These are phyloP conservation scores for Vigna radiata DNA, from an alignment of 306 rosid species.

Conservation along the genomic window DNA sequence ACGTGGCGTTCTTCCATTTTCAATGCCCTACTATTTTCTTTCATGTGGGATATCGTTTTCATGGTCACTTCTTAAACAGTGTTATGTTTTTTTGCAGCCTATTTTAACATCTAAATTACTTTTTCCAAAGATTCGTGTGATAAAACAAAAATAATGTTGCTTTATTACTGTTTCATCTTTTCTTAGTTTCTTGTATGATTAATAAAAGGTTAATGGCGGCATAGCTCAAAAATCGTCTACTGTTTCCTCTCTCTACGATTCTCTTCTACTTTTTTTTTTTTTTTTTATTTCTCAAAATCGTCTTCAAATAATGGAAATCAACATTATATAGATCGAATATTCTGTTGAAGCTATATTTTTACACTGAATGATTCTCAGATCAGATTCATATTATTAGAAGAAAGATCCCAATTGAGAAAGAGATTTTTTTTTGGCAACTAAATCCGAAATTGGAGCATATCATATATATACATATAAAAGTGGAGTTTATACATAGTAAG, in stretches of 20 bases:
- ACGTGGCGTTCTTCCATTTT: conserved; percentile 50
- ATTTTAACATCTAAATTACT: conserved; percentile 29
- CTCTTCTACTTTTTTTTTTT: background rate
- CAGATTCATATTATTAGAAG: background rate
- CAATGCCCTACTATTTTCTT: conserved; percentile 26
- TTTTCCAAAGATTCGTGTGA: conserved; percentile 45
- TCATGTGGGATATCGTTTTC: conserved; percentile 42
- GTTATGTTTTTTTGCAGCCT: conserved; percentile 19
- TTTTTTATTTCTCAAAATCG: background rate
- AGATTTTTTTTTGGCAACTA: conserved; percentile 27
- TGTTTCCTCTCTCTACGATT: background rate
- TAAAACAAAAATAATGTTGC: conserved; percentile 14
- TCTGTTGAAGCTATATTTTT: background rate
- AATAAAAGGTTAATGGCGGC: background rate
- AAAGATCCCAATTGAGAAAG: background rate
- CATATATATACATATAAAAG: background rate
- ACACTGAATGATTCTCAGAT: background rate
- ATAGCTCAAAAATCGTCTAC: background rate
- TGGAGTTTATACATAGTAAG: background rate
- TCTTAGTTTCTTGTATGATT: background rate
- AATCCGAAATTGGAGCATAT: conserved; percentile 41
- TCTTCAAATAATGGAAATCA: background rate
- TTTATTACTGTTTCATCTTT: conserved; percentile 22
- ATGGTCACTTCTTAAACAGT: conserved; percentile 31
- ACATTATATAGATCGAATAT: background rate